phyloP scores from a whole-genome alignment of 352 stramenopile genomes.

The Nothophytophthora sp. region DNA sequence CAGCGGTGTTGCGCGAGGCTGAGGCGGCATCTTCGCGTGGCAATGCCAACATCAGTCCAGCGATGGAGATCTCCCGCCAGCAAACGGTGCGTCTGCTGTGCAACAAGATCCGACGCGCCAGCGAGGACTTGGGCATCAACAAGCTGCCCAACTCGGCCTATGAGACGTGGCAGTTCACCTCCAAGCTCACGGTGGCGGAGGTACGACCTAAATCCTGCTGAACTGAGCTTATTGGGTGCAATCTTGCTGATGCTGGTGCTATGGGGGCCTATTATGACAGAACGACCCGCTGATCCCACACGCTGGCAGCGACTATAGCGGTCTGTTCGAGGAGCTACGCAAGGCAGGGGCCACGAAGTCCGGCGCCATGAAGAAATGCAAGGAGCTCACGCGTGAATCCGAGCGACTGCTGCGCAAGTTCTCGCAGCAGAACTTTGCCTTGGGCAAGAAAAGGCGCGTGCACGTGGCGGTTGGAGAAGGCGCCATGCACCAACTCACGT shows the following conservation, averaged over 20 bases:
- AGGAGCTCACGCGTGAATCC: conserved; percentile 52
- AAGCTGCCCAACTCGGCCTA: conserved; percentile 84
- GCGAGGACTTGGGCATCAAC: conserved; percentile 73
- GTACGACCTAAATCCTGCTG: no score
- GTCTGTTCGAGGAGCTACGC: conserved; percentile 68
- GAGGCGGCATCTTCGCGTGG: background rate
- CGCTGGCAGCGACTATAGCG: conserved; percentile 65
- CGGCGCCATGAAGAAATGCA: conserved; percentile 66
- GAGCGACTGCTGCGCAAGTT: conserved; percentile 61
- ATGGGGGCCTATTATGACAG: conserved; percentile 2
- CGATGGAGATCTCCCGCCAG: conserved; percentile 71
- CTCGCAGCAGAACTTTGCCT: conserved; percentile 39
- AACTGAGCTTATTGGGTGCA: no score
- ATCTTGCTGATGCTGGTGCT: background rate
- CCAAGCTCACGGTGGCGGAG: conserved; percentile 66
- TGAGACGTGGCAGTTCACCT: conserved; percentile 87
- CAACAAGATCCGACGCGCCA: conserved; percentile 61
- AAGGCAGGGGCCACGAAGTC: conserved; percentile 69
- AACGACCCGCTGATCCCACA: conserved; percentile 77
- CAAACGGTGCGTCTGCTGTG: conserved; percentile 69
- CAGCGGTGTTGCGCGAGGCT: conserved; percentile 8
- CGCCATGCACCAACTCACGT: conserved; percentile 54
- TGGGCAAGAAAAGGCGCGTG: conserved; percentile 50
- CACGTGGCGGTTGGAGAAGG: conserved; percentile 34
- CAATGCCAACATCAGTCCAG: conserved; percentile 28